Percentiles rank a stretch among this genome's conserved stretches.
Conservation (phyloP, 306 rosid species). For the Prunus fruticosa region DNA sequence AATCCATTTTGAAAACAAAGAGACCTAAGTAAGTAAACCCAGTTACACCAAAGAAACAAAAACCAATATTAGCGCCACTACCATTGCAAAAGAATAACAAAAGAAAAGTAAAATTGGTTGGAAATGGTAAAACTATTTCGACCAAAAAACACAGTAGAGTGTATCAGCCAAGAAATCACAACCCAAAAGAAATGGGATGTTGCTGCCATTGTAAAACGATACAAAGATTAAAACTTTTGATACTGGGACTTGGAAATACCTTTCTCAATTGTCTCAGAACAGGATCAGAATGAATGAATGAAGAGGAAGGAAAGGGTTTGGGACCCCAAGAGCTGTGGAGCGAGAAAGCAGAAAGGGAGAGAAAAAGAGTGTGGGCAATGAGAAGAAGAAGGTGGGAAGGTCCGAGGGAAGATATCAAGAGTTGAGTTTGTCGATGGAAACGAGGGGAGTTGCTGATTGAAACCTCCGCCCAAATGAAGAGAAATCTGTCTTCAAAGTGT, state of each 20-base stretch:
- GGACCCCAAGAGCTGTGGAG: neutral
- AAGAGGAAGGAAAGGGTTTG: neutral
- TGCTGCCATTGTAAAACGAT: neutral
- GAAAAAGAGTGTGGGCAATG: neutral
- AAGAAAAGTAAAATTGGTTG: neutral
- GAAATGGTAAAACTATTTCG: too few species aligned
- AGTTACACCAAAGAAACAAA: neutral
- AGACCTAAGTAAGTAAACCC: constrained; percentile 2
- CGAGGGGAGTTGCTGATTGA: neutral
- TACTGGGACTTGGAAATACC: neutral
- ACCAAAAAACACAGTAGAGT: neutral
- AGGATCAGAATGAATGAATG: neutral
- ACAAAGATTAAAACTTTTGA: neutral
- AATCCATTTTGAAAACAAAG: constrained; percentile 47
- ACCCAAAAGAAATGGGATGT: neutral
- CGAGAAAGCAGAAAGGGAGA: neutral
- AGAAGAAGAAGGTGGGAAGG: neutral
- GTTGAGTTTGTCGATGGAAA: constrained; percentile 31
- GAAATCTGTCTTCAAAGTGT: too few species aligned
- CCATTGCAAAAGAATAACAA: neutral
- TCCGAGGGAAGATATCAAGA: neutral
- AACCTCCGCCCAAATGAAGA: neutral
- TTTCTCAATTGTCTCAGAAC: neutral
- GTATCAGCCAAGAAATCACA: neutral
- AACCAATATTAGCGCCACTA: neutral